Conservation (phyloP, 2,329 filamentous ascomycete species). For the Zopfia rhizophila region DNA sequence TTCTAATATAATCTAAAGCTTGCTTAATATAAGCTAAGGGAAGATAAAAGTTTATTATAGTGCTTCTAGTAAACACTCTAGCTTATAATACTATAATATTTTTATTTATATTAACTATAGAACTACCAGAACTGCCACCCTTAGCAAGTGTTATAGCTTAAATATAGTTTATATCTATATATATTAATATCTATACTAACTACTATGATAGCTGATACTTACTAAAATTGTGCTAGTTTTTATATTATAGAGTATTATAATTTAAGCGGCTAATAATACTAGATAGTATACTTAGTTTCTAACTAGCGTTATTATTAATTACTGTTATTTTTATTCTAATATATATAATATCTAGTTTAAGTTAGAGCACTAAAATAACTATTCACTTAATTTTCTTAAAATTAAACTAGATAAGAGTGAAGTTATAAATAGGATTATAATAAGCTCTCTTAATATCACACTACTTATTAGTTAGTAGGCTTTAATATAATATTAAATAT, state of each 20-base stretch:
- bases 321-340: constrained; percentile 67
- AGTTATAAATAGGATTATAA: constrained; percentile 94
- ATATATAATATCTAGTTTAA: constrained; percentile 81
- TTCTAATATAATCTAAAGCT: too few relatives aligned
- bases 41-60: constrained; percentile 93
- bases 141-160: constrained; percentile 95
- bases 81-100: constrained; percentile 89
- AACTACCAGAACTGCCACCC: constrained; percentile 91
- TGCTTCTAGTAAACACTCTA: constrained; percentile 87
- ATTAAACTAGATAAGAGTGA: constrained; percentile 91
- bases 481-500: too few relatives aligned
- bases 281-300: constrained; percentile 94
- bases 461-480: too few relatives aligned
- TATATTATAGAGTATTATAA: constrained; percentile 93
- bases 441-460: too few relatives aligned
- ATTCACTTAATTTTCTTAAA: constrained; percentile 90
- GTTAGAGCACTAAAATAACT: too few relatives aligned
- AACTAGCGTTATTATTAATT: too few relatives aligned
- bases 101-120: constrained; percentile 88
- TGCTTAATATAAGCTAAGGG: constrained; percentile 70
- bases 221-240: constrained; percentile 96
- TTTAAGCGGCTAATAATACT: constrained; percentile 93
- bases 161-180: too few relatives aligned
- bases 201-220: too few relatives aligned
- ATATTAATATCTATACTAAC: too few relatives aligned